Percentiles rank a stretch among this genome's conserved stretches.
Conservation (phyloP, 352 stramenopile genomes). For the Peronosclerospora sorghi region DNA sequence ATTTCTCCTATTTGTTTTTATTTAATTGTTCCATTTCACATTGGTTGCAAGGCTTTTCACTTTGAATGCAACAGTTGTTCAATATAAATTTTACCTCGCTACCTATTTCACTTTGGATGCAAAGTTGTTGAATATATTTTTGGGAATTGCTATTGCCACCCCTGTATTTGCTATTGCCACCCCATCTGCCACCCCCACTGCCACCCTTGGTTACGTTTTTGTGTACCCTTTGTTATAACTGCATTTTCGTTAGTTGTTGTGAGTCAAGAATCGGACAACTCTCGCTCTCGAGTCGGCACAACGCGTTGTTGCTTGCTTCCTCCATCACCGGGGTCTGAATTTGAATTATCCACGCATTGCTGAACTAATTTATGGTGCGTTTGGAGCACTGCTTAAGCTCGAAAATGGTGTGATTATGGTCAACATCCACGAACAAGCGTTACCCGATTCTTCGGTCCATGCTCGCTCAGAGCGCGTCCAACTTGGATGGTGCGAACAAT, state of each 20-base stretch:
- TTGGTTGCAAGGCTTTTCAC: too few species aligned
- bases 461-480: constrained; percentile 36
- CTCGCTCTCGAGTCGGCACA: constrained; percentile 30
- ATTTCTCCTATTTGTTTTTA: too few species aligned
- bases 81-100: too few species aligned
- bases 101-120: too few species aligned
- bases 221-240: too few species aligned
- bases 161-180: too few species aligned
- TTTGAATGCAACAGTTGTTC: too few species aligned
- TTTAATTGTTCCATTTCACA: too few species aligned
- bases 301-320: constrained; percentile 43
- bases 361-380: constrained; percentile 59
- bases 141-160: too few species aligned
- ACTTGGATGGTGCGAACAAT: constrained; percentile 41
- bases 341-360: constrained; percentile 62
- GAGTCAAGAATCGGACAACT: constrained; percentile 39
- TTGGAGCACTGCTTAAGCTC: constrained; percentile 53
- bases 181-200: too few species aligned
- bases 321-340: constrained; percentile 53
- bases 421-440: constrained; percentile 45
- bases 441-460: constrained; percentile 49
- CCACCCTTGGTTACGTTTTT: too few species aligned
- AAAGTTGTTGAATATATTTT: too few species aligned
- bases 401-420: constrained; percentile 45
- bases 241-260: constrained; percentile 63